Conservation (phyloP, 495 filamentous ascomycete species). For the Annulohypoxylon maeteangense region DNA sequence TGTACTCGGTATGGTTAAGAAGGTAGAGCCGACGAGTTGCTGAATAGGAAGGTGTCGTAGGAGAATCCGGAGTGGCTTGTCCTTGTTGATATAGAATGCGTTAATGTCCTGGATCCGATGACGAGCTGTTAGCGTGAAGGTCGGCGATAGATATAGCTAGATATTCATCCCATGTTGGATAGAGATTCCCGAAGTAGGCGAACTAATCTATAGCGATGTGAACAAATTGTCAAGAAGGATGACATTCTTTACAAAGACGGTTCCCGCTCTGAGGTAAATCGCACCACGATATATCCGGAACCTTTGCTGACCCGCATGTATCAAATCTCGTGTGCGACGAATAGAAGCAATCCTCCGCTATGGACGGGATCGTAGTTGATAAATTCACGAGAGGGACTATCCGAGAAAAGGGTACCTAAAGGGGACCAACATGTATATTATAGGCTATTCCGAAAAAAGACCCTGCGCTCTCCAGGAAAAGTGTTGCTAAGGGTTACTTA, state of each 20-base stretch:
- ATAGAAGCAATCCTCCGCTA: constrained; percentile 19
- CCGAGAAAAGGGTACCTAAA: constrained; percentile 11
- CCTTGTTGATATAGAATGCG: constrained; percentile 14
- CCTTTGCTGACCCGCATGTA: constrained; percentile 28
- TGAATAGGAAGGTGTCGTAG: not conserved
- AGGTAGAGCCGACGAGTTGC: not conserved
- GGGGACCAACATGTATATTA: constrained; percentile 14
- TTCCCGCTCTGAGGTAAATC: constrained; percentile 16
- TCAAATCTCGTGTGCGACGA: constrained; percentile 25
- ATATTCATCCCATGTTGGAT: constrained; percentile 12
- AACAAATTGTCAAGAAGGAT: constrained; percentile 19
- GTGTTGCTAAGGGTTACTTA: constrained; percentile 9
- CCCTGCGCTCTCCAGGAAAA: constrained; percentile 18
- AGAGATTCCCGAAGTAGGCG: constrained; percentile 27
- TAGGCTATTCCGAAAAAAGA: constrained; percentile 35
- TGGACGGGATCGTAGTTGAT: constrained; percentile 19
- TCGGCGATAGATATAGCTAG: constrained; percentile 24
- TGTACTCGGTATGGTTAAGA: not conserved
- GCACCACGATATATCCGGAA: constrained; percentile 13
- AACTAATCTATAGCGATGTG: constrained; percentile 5
- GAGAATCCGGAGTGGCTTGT: not conserved
- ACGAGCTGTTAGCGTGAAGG: not conserved
- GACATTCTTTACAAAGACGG: not conserved
- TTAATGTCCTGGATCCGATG: not conserved
- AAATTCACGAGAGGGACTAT: constrained; percentile 24